These are phyloP conservation scores for Xylaria sp. DNA, from an alignment of 2,329 filamentous ascomycete species.

Conservation along the genomic window DNA sequence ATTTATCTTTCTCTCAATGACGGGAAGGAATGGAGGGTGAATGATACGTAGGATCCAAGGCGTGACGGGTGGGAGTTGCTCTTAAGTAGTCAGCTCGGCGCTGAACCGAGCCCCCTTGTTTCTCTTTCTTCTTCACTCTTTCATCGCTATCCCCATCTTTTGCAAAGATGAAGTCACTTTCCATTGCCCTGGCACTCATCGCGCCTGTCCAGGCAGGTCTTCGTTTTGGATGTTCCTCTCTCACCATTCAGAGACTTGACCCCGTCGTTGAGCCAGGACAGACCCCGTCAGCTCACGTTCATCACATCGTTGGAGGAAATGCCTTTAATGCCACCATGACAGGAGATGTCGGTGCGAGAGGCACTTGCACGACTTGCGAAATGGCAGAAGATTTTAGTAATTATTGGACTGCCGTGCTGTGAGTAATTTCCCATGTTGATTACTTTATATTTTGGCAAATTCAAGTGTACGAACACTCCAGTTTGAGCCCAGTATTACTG, in stretches of 20 bases:
- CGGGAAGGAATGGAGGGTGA: background rate
- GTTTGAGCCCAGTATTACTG: background rate
- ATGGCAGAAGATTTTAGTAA: slow-evolving; percentile 49
- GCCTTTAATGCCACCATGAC: slow-evolving; percentile 50
- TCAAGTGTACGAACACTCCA: background rate
- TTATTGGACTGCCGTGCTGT: slow-evolving; percentile 51
- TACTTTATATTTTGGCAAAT: background rate
- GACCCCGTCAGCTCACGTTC: slow-evolving; percentile 46
- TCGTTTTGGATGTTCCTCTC: slow-evolving; percentile 48
- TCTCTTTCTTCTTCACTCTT: slow-evolving; percentile 12
- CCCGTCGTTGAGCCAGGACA: slow-evolving; percentile 49
- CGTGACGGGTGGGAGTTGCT: background rate
- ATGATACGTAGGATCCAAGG: background rate
- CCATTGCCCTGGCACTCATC: slow-evolving; percentile 44
- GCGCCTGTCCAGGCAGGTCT: slow-evolving; percentile 48
- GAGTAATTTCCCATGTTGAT: background rate
- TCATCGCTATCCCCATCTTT: background rate
- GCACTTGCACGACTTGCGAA: slow-evolving; percentile 49
- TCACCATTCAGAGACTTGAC: slow-evolving; percentile 49
- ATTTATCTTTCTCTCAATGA: slow-evolving; percentile 2
- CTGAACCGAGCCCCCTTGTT: slow-evolving; percentile 20
- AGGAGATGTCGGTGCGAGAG: slow-evolving; percentile 47
- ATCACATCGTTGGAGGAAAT: slow-evolving; percentile 51
- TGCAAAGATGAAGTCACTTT: slow-evolving; percentile 47
- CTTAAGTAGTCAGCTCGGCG: slow-evolving; percentile 23